Conservation (phyloP, 192 early-diverging fungal species). For the Chytriomyces sp. region DNA sequence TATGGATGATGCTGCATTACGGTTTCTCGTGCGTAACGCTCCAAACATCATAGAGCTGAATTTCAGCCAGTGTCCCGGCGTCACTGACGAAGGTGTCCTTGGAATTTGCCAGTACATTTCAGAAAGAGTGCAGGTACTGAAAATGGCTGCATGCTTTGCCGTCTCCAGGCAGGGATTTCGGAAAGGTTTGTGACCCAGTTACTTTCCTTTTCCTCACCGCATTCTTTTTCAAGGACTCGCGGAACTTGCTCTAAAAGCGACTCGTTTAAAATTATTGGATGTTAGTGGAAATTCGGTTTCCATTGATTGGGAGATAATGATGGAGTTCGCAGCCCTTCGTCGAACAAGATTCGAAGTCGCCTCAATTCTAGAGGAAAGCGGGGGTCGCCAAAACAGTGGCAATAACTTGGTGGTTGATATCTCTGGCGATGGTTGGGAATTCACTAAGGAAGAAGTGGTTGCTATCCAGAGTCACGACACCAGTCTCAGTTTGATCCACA, state of each 20-base stretch:
- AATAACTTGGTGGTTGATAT: conserved; percentile 7
- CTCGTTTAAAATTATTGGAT: background rate
- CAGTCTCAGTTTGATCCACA: conserved; percentile 3
- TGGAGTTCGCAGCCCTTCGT: conserved; percentile 15
- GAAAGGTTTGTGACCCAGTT: conserved; percentile 15
- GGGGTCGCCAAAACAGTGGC: background rate
- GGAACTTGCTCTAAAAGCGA: background rate
- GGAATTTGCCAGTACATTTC: conserved; percentile 1
- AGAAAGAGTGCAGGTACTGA: background rate
- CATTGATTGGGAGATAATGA: conserved; percentile 8
- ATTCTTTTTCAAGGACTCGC: background rate
- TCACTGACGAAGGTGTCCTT: conserved; percentile 18
- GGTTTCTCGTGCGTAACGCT: background rate
- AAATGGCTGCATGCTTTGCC: conserved; percentile 5
- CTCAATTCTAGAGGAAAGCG: background rate
- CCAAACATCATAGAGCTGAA: background rate
- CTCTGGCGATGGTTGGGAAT: conserved; percentile 20
- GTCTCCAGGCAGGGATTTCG: conserved; percentile 11
- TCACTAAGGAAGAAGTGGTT: conserved; percentile 16
- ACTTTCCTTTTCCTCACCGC: background rate
- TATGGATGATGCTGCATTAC: conserved; percentile 16
- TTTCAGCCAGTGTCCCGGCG: background rate
- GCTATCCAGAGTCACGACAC: background rate
- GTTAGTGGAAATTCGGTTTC: background rate
- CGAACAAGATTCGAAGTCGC: background rate